Base-by-base conservation (phyloP, 352 stramenopile genomes). In the Phytopythium aichiense region DNA sequence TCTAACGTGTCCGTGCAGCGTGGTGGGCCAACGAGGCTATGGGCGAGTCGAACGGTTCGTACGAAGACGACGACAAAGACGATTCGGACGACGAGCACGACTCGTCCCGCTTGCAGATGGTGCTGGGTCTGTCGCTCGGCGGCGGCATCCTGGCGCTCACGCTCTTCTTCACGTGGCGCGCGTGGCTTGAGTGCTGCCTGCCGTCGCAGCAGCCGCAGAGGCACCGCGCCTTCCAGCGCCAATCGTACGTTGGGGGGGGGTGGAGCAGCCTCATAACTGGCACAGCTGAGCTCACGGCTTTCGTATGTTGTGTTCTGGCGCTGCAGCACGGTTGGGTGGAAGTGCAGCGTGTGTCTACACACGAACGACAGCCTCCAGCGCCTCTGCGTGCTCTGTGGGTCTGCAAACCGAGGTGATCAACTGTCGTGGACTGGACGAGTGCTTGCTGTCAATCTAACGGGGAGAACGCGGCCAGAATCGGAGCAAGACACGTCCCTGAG, bases 291-390 rank as follows among this genome's bases (percentile, higher is more conserved):
- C 23, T 54, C 22, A 58, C 54, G 9, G 51, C 65, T 58, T 35
- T 43, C 58, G 28, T 20, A 55, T 42, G 15, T 33, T 57, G 42
- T 56, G 11, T 58, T 51, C 2, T 30, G 16, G n/a, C 55, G 7
- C 2, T 65, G 46, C 59, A 84, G 77, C 66, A 66, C 72, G 55
- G 46, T 63, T n/a, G 72, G 68, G 20, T 86, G 76, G 78, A 74
- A 62, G 53, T 90, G 81, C 38, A 55, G 66, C 20, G 64, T 87
- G 22, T 90, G 81, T 56, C 78, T 77, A 54, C 81, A 90, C 51
- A 61, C 64, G 15, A 90, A 90, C 55, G 74, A 88, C 53, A 65
- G 66, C 18, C 72, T 65, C 7, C 73, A 87, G 49, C 63, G 45
- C 22, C 57, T 64, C 22, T 90, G 81, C 55, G 68, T 90, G 22